phyloP scores from a whole-genome alignment of 441 rosid species.

The Mallotus japonicus region DNA sequence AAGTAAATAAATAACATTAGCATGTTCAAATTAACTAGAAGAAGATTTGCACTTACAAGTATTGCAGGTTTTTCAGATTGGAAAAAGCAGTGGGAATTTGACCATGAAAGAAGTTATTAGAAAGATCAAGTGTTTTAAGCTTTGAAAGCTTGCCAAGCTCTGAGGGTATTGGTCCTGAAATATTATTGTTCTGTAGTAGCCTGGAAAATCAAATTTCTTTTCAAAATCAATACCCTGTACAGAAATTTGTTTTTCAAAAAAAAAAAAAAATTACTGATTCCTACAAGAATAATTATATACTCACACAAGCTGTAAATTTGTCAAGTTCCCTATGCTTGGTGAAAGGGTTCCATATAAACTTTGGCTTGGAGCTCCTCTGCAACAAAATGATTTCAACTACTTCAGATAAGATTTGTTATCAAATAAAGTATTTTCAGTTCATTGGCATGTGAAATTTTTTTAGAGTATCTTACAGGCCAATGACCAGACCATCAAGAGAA shows the following conservation, averaged over 20 bases:
- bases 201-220: slow-evolving; percentile 36
- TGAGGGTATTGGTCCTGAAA: slow-evolving; percentile 69
- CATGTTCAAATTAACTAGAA: neutral
- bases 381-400: slow-evolving; percentile 18
- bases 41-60: slow-evolving; percentile 52
- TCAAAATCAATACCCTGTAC: slow-evolving; percentile 7
- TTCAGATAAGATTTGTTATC: neutral
- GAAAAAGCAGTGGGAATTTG: slow-evolving; percentile 61
- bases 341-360: slow-evolving; percentile 76
- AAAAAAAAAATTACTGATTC: neutral
- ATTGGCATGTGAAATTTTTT: neutral
- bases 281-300: slow-evolving; percentile 28
- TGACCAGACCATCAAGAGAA: slow-evolving; percentile 70
- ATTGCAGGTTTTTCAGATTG: slow-evolving; percentile 52
- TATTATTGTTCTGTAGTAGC: slow-evolving; percentile 80
- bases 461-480: slow-evolving; percentile 58
- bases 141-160: slow-evolving; percentile 76
- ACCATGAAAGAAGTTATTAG: slow-evolving; percentile 65
- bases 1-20: neutral
- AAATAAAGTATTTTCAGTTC: neutral
- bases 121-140: slow-evolving; percentile 88
- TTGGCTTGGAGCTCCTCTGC: slow-evolving; percentile 96
- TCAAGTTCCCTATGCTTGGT: slow-evolving; percentile 78
- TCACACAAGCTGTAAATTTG: slow-evolving; percentile 87
- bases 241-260: neutral